A percentile compares a stretch with the other conserved stretches of the same genome.
phyloP scores from a whole-genome alignment of 768 basidiomycete species.

The Sarcomyxa edulis region DNA sequence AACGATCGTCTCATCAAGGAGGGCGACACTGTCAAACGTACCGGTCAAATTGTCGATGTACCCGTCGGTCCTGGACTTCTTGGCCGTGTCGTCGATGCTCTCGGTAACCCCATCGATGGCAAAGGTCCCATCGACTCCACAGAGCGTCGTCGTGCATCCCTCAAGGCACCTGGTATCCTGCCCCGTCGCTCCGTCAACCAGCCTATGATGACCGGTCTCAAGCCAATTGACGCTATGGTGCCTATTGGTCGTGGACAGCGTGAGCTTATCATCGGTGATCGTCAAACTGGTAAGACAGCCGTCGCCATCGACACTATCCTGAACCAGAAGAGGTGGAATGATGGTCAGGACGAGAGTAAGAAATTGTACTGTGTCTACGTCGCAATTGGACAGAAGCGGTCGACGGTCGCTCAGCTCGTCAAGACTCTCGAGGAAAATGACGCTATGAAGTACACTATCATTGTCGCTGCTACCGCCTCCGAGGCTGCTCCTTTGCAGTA shows the following conservation, averaged over 20 bases:
- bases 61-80: constrained; percentile 96
- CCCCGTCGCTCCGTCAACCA: constrained; percentile 99
- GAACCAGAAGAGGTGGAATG: constrained; percentile 99
- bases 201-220: constrained; percentile 99
- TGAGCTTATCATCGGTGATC: constrained; percentile 99
- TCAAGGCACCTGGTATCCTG: constrained; percentile 99
- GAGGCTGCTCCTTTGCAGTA: constrained; percentile 99
- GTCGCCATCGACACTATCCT: constrained; percentile 99
- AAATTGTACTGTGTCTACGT: constrained; percentile 99
- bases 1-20: constrained; percentile 98
- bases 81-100: constrained; percentile 98
- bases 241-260: constrained; percentile 99
- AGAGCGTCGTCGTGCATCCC: constrained; percentile 93
- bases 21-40: constrained; percentile 99
- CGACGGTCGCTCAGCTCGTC: constrained; percentile 98
- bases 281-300: constrained; percentile 99
- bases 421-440: constrained; percentile 99
- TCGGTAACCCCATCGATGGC: constrained; percentile 99
- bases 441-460: constrained; percentile 99
- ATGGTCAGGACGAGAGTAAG: constrained; percentile 93
- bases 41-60: constrained; percentile 99
- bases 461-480: constrained; percentile 98
- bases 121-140: constrained; percentile 94
- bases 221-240: constrained; percentile 99
- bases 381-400: constrained; percentile 98